A percentile compares a stretch with the other conserved stretches of the same genome.
phyloP scores from a whole-genome alignment of 2,329 filamentous ascomycete species.

The Neonectria magnoliae region DNA sequence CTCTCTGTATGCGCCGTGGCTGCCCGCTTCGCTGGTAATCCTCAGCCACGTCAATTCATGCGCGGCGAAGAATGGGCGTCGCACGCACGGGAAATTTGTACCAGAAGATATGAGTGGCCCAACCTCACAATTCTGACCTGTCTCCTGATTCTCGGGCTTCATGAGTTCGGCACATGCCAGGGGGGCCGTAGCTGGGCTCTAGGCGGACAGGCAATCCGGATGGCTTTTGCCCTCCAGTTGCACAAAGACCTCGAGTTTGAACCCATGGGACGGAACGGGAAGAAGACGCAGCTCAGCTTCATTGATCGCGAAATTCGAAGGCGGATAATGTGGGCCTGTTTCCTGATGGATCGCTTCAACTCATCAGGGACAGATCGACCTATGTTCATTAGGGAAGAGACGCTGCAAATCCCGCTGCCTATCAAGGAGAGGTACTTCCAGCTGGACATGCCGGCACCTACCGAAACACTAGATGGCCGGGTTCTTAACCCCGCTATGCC shows the following conservation, averaged over 20 bases:
- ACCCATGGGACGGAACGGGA: constrained; percentile 70
- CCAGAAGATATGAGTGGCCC: constrained; percentile 89
- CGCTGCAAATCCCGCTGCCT: constrained; percentile 87
- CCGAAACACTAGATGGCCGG: constrained; percentile 81
- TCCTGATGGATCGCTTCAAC: constrained; percentile 97
- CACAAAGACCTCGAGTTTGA: constrained; percentile 92
- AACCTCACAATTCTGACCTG: constrained; percentile 97
- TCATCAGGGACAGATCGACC: constrained; percentile 94
- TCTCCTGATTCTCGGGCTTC: constrained; percentile 85
- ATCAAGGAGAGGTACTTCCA: constrained; percentile 91
- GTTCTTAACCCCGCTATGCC: constrained; percentile 70
- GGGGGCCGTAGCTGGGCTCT: constrained; percentile 96
- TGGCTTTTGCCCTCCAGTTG: constrained; percentile 95
- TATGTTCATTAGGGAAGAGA: constrained; percentile 89
- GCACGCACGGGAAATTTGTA: constrained; percentile 86
- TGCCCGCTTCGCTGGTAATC: constrained; percentile 93
- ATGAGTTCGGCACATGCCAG: constrained; percentile 97
- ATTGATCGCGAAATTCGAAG: constrained; percentile 93
- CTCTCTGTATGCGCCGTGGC: constrained; percentile 95
- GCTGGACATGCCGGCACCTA: constrained; percentile 88
- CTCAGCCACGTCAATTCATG: constrained; percentile 79
- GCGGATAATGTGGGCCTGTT: constrained; percentile 98
- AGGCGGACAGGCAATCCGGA: constrained; percentile 92
- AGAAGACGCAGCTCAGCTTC: constrained; percentile 78
- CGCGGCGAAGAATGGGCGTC: constrained; percentile 92